Conservation (phyloP, 306 rosid species). For the Inga laurina region DNA sequence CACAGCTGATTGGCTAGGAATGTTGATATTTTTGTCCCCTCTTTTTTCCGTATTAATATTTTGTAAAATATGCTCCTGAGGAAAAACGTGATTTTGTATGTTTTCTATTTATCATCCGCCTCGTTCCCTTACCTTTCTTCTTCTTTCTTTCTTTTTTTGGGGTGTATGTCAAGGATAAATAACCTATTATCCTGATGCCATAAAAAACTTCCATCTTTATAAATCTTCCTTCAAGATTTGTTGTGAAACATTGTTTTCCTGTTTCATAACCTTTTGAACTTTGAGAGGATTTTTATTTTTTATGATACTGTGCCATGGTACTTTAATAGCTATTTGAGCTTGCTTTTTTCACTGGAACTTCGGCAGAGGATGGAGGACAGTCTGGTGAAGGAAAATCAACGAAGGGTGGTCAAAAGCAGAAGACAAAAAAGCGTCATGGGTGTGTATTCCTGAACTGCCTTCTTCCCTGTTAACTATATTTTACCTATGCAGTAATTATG, state of each 20-base stretch:
- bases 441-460: slow-evolving; percentile 41
- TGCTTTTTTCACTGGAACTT: slow-evolving; percentile 33
- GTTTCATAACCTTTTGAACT: slow-evolving; percentile 32
- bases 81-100: neutral
- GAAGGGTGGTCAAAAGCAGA: slow-evolving; percentile 77
- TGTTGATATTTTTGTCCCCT: neutral
- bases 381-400: slow-evolving; percentile 63
- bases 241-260: neutral
- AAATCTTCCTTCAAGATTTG: slow-evolving; percentile 17
- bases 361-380: slow-evolving; percentile 52
- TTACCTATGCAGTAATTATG: slow-evolving; percentile 13
- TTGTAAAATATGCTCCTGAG: slow-evolving; percentile 2
- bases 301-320: slow-evolving; percentile 14
- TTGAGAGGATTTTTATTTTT: slow-evolving; percentile 25
- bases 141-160: neutral
- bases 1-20: neutral
- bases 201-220: neutral
- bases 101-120: neutral
- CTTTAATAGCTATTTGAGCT: slow-evolving; percentile 17
- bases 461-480: slow-evolving; percentile 21
- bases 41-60: neutral
- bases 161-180: slow-evolving; percentile 1
- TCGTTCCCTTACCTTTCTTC: neutral
- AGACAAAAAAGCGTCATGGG: slow-evolving; percentile 84
- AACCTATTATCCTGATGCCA: neutral